Evolutionary conservation across 2,329 filamentous ascomycete species (phyloP).

Genomic region (Phyllosticta citrichinensis): DNA sequence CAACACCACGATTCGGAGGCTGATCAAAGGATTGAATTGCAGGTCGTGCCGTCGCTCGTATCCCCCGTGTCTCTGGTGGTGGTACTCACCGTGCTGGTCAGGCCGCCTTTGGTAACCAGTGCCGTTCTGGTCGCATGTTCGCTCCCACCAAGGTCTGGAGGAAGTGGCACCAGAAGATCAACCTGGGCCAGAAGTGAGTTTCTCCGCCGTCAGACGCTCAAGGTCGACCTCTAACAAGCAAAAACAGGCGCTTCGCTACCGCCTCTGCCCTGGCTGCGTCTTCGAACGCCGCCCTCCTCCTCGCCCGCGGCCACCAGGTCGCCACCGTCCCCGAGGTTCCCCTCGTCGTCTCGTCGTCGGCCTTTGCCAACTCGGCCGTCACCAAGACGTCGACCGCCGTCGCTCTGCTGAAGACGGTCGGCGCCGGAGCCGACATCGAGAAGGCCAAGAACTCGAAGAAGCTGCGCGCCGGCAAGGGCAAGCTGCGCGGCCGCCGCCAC

Average conservation of each 20-base stretch:
- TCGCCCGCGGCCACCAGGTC: constrained; percentile 96
- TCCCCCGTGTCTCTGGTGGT: constrained; percentile 99
- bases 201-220: not conserved
- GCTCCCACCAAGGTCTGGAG: constrained; percentile 99
- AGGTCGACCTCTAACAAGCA: constrained; percentile 15
- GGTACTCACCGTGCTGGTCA: constrained; percentile 99
- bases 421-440: constrained; percentile 80
- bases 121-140: constrained; percentile 99
- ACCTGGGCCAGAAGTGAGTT: constrained; percentile 87
- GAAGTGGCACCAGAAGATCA: constrained; percentile 99
- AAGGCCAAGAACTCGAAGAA: constrained; percentile 97
- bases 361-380: constrained; percentile 69
- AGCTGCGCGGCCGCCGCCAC: constrained; percentile 93
- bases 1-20: not conserved
- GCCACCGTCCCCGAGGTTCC: constrained; percentile 89
- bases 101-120: constrained; percentile 99
- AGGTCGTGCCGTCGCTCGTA: constrained; percentile 99
- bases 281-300: constrained; percentile 84
- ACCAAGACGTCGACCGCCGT: constrained; percentile 84
- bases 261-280: constrained; percentile 95
- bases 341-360: constrained; percentile 85
- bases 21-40: constrained; percentile 12
- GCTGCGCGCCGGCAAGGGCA: constrained; percentile 97
- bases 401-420: constrained; percentile 78
- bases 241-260: constrained; percentile 79